Conservation (phyloP, 1,284 basidiomycete species). For the Fereydounia khargensis region DNA sequence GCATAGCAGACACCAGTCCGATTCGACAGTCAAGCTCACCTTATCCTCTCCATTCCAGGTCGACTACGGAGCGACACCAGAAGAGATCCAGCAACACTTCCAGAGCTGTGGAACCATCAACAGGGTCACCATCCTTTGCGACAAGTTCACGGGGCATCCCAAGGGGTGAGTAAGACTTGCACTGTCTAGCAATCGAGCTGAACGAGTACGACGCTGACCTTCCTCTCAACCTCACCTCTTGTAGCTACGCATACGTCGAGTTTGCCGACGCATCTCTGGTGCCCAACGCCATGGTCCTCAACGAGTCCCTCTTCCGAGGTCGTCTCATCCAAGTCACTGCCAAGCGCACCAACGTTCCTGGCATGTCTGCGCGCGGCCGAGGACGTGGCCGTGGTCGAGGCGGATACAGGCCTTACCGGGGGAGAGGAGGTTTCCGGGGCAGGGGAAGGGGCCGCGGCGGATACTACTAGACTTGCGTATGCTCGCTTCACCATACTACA, state of each 20-base stretch:
- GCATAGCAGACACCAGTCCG: neutral
- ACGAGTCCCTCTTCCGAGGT: slow-evolving; percentile 91
- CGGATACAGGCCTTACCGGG: slow-evolving; percentile 7
- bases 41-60: slow-evolving; percentile 65
- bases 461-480: no score
- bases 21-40: neutral
- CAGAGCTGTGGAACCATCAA: slow-evolving; percentile 97
- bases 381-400: slow-evolving; percentile 51
- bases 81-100: slow-evolving; percentile 97
- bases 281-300: slow-evolving; percentile 87
- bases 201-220: no score
- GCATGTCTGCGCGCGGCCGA: slow-evolving; percentile 41
- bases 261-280: slow-evolving; percentile 93
- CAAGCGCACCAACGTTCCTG: slow-evolving; percentile 56
- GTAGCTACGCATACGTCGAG: slow-evolving; percentile 95
- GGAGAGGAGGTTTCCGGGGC: slow-evolving; percentile 32
- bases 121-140: slow-evolving; percentile 96
- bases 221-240: neutral
- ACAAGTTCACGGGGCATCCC: slow-evolving; percentile 99
- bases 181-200: neutral
- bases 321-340: slow-evolving; percentile 67
- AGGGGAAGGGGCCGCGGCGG: slow-evolving; percentile 43
- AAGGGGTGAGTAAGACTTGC: slow-evolving; percentile 72
- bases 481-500: no score
- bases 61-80: slow-evolving; percentile 94